Conservation (phyloP, 441 rosid genomes). For the Raphanus hybrid region DNA sequence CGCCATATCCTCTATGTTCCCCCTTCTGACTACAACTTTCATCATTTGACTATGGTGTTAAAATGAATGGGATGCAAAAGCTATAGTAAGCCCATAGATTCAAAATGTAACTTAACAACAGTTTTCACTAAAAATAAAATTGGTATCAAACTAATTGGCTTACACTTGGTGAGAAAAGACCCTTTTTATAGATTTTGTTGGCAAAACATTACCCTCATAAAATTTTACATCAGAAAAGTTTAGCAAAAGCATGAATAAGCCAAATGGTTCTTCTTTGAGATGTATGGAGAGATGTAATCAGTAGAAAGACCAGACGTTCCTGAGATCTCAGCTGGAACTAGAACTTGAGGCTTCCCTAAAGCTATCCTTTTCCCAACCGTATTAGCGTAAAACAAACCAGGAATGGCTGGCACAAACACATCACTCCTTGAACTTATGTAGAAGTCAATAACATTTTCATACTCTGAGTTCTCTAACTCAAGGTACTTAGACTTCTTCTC, state of each 20-base stretch:
- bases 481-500: conserved; percentile 79
- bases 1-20: neutral
- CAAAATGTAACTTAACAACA: conserved; percentile 21
- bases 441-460: conserved; percentile 90
- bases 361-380: conserved; percentile 96
- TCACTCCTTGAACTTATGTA: conserved; percentile 83
- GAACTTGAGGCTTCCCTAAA: conserved; percentile 80
- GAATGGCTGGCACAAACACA: conserved; percentile 92
- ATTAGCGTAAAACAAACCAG: conserved; percentile 93
- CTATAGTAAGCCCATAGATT: conserved; percentile 24
- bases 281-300: conserved; percentile 76
- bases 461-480: conserved; percentile 73
- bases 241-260: conserved; percentile 94
- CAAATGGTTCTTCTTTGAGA: conserved; percentile 90
- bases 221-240: neutral
- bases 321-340: conserved; percentile 80
- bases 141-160: conserved; percentile 37
- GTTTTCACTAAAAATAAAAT: conserved; percentile 27
- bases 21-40: neutral
- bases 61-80: conserved; percentile 20
- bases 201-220: neutral
- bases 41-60: neutral
- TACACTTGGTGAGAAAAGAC: conserved; percentile 33
- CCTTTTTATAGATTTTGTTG: conserved; percentile 12
- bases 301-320: conserved; percentile 59